Evolutionary conservation across 2,329 filamentous ascomycete species (phyloP), one percentile per base, ranked within the genome.

Genomic region (Didymella sp.): DNA sequence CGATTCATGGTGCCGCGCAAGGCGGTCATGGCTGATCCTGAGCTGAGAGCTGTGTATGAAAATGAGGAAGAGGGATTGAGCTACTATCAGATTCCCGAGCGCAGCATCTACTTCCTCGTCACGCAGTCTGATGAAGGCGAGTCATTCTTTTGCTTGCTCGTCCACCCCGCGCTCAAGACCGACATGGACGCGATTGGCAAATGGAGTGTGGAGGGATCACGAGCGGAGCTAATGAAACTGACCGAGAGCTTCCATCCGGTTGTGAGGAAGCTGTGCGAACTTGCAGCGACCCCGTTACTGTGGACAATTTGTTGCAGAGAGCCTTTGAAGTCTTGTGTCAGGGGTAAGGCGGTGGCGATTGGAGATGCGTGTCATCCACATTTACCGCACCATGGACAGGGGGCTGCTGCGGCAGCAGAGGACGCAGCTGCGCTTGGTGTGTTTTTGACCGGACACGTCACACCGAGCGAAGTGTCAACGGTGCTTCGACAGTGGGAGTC

Each of bases 271-370:
- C 9, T 56, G 21, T 56, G 52, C 27, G 40, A 56, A 15, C 47
- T 56, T 15, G 53, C 53, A 47, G 46, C 25, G 11, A 56, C 33
- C 11, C 47, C 42, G 12, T n/a, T 56, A 8, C 17, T 56, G 5
- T 56, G 47, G 47, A 56, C 53, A 2, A 56, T 56, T 11, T 56
- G 47, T 30, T 47, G 35, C 15, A 50, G 47, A 11, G 47, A 51
- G 17, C 47, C 53, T 5, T 47, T 51, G 33, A 35, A 27, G 28
- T 56, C 35, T 4, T 56, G 42, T 25, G 27, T 51, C 24, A 56
- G 37, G 9, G 47, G 47, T 7, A 51, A 28, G 27, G 42, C 47
- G 6, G 47, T 47, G 5, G 53, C 42, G 2, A 56, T 51, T 41
- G 53, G 47, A 15, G 53, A 51, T 30, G 53, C 53, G 9, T 50